phyloP scores from a whole-genome alignment of 1,284 basidiomycete species.

The Tilletia caries region DNA sequence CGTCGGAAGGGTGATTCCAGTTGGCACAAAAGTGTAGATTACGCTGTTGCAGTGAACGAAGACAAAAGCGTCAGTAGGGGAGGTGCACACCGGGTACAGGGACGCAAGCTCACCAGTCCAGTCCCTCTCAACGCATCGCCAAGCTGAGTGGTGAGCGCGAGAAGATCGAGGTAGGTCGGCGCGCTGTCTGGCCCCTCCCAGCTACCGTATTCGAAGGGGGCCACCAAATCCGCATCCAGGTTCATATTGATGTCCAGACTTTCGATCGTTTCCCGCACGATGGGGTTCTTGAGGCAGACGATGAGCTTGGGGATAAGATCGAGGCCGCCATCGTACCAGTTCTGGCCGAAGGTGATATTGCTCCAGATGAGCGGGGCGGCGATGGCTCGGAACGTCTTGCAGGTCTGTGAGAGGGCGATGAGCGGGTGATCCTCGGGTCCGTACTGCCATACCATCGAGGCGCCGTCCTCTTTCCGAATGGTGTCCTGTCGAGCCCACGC shows the following conservation, averaged over 20 bases:
- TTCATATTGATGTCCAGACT: not conserved
- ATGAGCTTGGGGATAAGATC: not conserved
- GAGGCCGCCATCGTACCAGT: not conserved
- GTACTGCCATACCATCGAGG: not conserved
- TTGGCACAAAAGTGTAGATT: not conserved
- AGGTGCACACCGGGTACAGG: too few relatives aligned
- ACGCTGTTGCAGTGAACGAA: not conserved
- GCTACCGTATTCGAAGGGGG: not conserved
- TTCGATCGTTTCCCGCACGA: not conserved
- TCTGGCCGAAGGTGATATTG: not conserved
- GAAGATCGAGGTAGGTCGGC: not conserved
- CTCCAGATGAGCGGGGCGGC: constrained; percentile 2
- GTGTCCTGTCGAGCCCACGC: not conserved
- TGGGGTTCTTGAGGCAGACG: not conserved
- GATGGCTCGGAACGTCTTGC: not conserved
- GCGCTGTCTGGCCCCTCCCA: not conserved
- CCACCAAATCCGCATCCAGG: not conserved
- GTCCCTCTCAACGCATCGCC: not conserved
- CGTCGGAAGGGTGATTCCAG: not conserved
- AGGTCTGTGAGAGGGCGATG: constrained; percentile 2
- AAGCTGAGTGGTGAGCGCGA: not conserved
- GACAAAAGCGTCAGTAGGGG: too few relatives aligned
- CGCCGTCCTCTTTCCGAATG: not conserved
- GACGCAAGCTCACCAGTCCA: not conserved
- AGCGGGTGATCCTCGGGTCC: not conserved